Evolutionary conservation across 139 green algal species (phyloP).

Genomic region (Chlorella sp.): DNA sequence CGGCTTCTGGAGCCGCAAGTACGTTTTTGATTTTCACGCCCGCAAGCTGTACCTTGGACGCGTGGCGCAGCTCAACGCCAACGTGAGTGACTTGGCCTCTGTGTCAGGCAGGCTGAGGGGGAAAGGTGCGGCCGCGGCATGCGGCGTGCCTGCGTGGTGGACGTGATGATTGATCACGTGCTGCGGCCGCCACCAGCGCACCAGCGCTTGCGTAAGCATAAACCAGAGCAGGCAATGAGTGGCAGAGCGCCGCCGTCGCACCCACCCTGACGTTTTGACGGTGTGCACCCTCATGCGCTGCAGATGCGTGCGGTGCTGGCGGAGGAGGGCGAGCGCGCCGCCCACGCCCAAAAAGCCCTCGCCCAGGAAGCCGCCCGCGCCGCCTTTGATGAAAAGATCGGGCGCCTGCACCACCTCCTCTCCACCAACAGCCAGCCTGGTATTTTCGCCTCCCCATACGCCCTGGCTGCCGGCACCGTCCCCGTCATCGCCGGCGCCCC

Average conservation of each 20-base stretch:
- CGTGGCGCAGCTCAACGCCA: conserved; percentile 26
- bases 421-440: conserved; percentile 41
- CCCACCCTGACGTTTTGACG: no score
- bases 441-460: conserved; percentile 57
- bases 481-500: conserved; percentile 38
- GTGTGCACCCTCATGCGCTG: neutral
- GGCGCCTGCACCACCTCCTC: conserved; percentile 52
- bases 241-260: no score
- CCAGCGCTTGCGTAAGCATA: no score
- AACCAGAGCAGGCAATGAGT: no score
- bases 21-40: conserved; percentile 55
- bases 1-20: conserved; percentile 52
- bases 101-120: no score
- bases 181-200: no score
- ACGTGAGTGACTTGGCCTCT: conserved; percentile 3
- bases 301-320: conserved; percentile 27
- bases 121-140: no score
- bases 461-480: conserved; percentile 27
- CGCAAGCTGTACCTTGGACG: conserved; percentile 51
- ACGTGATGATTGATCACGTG: no score
- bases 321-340: conserved; percentile 24
- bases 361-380: conserved; percentile 25
- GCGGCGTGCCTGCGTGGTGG: no score
- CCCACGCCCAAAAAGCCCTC: conserved; percentile 13
- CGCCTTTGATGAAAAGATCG: conserved; percentile 35